A percentile compares a stretch with the other conserved stretches of the same genome.
Evolutionary conservation across 2,329 filamentous ascomycete genomes (phyloP).

Genomic region (Penicillium concentricum): DNA sequence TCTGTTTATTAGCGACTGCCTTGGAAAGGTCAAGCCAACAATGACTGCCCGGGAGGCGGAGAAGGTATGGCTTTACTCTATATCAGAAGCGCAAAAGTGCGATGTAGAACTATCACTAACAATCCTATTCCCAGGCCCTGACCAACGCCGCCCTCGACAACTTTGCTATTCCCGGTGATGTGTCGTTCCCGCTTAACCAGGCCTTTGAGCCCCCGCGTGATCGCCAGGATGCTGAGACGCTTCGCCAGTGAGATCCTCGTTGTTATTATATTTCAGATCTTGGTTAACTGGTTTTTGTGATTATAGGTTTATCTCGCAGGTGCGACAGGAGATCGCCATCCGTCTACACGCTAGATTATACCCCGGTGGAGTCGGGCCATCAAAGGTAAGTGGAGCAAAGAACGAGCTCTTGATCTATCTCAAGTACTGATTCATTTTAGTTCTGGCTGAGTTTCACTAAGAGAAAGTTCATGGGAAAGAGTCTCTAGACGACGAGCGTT

Average conservation of each 20-base stretch:
- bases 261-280: neutral
- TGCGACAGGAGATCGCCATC: constrained; percentile 84
- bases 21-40: constrained; percentile 78
- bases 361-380: constrained; percentile 68
- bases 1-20: constrained; percentile 85
- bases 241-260: constrained; percentile 68
- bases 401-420: neutral
- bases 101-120: neutral
- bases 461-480: constrained; percentile 99
- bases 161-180: constrained; percentile 92
- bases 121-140: constrained; percentile 63
- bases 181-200: constrained; percentile 90
- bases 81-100: too few relatives aligned
- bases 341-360: constrained; percentile 85
- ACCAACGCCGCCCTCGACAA: constrained; percentile 90
- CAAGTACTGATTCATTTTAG: constrained; percentile 49
- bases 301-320: constrained; percentile 68
- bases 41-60: constrained; percentile 66
- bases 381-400: constrained; percentile 48
- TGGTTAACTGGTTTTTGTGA: constrained; percentile 1
- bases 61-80: constrained; percentile 50
- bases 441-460: constrained; percentile 99
- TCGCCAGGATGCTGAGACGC: constrained; percentile 81
- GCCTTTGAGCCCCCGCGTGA: constrained; percentile 88
- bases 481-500: constrained; percentile 54